Evolutionary conservation across 2,329 filamentous ascomycete genomes (phyloP).

Genomic region (Polytolypa hystricis): DNA sequence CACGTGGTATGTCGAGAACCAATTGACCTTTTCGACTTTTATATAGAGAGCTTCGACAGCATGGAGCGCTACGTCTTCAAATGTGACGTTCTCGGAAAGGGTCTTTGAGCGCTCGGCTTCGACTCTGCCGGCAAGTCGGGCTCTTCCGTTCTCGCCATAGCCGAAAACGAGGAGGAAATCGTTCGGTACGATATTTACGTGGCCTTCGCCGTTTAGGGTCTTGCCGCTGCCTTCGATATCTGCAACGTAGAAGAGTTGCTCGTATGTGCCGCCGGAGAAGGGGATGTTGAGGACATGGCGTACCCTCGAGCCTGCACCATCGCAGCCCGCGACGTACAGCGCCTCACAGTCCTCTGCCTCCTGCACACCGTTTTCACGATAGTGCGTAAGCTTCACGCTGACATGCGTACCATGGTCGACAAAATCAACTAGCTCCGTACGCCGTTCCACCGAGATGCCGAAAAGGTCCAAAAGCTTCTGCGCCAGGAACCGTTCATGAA

Average conservation of each 20-base stretch:
- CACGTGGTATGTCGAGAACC: slow-evolving; percentile 37
- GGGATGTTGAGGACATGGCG: slow-evolving; percentile 33
- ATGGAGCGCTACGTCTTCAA: slow-evolving; percentile 24
- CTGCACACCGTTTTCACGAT: background rate
- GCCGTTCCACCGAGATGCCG: slow-evolving; percentile 20
- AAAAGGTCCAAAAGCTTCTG: slow-evolving; percentile 15
- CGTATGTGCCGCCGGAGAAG: slow-evolving; percentile 34
- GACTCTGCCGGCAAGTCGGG: slow-evolving; percentile 19
- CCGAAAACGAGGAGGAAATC: slow-evolving; percentile 28
- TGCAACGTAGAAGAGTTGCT: slow-evolving; percentile 35
- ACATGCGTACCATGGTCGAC: slow-evolving; percentile 16
- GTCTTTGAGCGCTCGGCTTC: slow-evolving; percentile 13
- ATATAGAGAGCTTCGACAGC: slow-evolving; percentile 16
- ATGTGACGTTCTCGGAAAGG: slow-evolving; percentile 16
- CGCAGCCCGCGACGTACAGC: slow-evolving; percentile 48
- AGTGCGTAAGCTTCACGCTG: slow-evolving; percentile 1
- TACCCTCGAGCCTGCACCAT: slow-evolving; percentile 58
- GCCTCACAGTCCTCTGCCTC: background rate
- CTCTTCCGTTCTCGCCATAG: slow-evolving; percentile 15
- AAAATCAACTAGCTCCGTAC: slow-evolving; percentile 17
- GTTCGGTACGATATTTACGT: slow-evolving; percentile 22
- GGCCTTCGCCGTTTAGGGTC: slow-evolving; percentile 21
- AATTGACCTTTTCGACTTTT: slow-evolving; percentile 21
- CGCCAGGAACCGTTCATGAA: slow-evolving; percentile 21
- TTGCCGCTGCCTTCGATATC: slow-evolving; percentile 28